These are phyloP conservation scores for Protostelium mycophagum DNA, from an alignment of 78 protist genomes.

Conservation along the genomic window DNA sequence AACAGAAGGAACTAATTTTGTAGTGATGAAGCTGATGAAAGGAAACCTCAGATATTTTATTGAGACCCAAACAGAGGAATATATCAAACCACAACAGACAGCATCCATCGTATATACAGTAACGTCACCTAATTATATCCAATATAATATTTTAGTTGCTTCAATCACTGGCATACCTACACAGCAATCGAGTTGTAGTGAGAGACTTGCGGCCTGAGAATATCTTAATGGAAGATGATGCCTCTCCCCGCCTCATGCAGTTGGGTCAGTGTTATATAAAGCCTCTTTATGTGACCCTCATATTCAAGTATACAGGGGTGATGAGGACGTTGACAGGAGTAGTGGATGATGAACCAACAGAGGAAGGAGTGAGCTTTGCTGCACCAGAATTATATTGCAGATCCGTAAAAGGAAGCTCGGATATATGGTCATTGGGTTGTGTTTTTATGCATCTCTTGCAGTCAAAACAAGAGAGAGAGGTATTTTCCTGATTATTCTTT, in stretches of 20 bases:
- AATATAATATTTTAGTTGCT: background rate
- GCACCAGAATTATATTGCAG: background rate
- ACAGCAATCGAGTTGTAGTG: background rate
- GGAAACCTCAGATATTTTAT: background rate
- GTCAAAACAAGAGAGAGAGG: background rate
- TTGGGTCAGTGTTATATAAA: background rate
- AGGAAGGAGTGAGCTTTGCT: background rate
- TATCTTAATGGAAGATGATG: background rate
- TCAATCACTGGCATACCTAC: background rate
- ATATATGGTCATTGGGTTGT: background rate
- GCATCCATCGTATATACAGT: background rate
- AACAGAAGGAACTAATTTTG: background rate
- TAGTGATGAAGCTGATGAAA: background rate
- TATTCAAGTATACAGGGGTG: background rate
- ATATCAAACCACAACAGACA: background rate
- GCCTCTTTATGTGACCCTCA: no score
- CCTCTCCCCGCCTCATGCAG: background rate
- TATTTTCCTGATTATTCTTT: background rate
- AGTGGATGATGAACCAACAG: background rate
- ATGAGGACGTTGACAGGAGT: background rate
- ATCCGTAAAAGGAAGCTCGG: background rate
- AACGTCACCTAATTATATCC: background rate
- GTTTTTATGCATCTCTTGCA: background rate
- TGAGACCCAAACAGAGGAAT: background rate
- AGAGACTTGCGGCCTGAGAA: background rate